These are phyloP conservation scores for Claviceps paspali DNA, from an alignment of 2,329 filamentous ascomycete species.

Conservation along the genomic window DNA sequence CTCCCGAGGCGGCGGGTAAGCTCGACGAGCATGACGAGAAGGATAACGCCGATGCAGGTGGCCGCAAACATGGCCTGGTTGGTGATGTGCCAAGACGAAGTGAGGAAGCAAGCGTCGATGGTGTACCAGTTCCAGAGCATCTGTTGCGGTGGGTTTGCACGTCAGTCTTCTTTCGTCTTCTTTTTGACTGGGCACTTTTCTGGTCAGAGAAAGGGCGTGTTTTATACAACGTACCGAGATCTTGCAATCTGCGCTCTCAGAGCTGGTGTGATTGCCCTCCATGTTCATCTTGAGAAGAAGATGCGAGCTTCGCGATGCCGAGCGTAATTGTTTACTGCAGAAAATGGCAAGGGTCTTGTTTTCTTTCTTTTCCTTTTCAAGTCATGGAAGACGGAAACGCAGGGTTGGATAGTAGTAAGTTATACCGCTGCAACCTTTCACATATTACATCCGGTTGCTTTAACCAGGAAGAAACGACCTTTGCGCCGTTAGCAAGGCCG, in stretches of 20 bases:
- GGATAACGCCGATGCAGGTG: conserved; percentile 60
- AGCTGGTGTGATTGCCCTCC: conserved; percentile 9
- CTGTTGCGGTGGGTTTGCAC: conserved; percentile 22
- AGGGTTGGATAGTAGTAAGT: too few relatives aligned
- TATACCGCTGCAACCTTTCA: too few relatives aligned
- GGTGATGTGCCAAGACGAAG: conserved; percentile 55
- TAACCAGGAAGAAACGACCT: too few relatives aligned
- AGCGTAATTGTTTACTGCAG: too few relatives aligned
- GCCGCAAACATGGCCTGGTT: conserved; percentile 59
- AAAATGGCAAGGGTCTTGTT: background rate
- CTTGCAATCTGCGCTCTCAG: conserved; percentile 15
- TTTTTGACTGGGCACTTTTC: background rate
- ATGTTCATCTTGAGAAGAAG: conserved; percentile 10
- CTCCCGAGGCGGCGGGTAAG: conserved; percentile 52
- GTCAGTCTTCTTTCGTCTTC: background rate
- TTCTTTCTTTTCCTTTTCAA: background rate
- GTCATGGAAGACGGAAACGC: too few relatives aligned
- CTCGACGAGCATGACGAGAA: conserved; percentile 58
- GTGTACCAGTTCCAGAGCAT: conserved; percentile 73
- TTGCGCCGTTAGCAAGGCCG: too few relatives aligned
- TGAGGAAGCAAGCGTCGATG: conserved; percentile 57
- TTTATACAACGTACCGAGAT: conserved; percentile 15
- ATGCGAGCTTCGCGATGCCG: too few relatives aligned
- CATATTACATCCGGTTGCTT: too few relatives aligned
- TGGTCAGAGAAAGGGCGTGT: too few relatives aligned